Evolutionary conservation across 768 basidiomycete species (phyloP).

Genomic region (Pleurotus eryngii): DNA sequence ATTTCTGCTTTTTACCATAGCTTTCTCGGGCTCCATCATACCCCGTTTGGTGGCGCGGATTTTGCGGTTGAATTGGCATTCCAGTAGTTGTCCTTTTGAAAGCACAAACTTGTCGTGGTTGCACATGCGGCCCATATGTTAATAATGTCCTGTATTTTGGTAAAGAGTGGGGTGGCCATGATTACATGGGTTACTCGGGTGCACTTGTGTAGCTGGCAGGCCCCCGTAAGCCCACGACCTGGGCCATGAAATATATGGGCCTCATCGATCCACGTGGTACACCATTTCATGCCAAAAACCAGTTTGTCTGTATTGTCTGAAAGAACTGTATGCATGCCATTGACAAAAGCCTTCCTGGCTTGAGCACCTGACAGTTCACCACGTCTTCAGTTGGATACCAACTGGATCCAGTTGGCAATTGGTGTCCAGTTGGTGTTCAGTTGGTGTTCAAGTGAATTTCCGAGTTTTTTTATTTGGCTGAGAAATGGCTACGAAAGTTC

Average conservation of each 20-base stretch:
- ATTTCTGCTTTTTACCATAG: no score
- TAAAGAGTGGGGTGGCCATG: conserved; percentile 12
- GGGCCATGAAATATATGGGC: conserved; percentile 12
- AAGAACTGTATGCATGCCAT: no score
- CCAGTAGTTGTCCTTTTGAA: no score
- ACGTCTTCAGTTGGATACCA: no score
- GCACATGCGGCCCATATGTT: conserved; percentile 6
- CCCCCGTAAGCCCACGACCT: conserved; percentile 4
- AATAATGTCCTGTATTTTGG: conserved; percentile 3
- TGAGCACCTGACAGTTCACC: no score
- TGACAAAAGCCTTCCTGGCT: no score
- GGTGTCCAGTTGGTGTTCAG: no score
- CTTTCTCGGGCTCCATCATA: no score
- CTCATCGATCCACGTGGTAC: conserved; percentile 9
- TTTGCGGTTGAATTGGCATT: neutral
- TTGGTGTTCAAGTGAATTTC: no score
- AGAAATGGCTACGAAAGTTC: no score
- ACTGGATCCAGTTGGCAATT: no score
- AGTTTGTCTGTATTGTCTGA: neutral
- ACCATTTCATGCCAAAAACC: conserved; percentile 3
- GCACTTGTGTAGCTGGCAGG: neutral
- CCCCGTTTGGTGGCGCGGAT: neutral
- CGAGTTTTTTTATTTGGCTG: no score
- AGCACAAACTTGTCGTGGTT: neutral
- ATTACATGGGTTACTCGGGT: neutral